Percentiles rank a stretch among this genome's conserved stretches.
phyloP scores from a whole-genome alignment of 768 basidiomycete species.

The Clitopilus hobsonii region DNA sequence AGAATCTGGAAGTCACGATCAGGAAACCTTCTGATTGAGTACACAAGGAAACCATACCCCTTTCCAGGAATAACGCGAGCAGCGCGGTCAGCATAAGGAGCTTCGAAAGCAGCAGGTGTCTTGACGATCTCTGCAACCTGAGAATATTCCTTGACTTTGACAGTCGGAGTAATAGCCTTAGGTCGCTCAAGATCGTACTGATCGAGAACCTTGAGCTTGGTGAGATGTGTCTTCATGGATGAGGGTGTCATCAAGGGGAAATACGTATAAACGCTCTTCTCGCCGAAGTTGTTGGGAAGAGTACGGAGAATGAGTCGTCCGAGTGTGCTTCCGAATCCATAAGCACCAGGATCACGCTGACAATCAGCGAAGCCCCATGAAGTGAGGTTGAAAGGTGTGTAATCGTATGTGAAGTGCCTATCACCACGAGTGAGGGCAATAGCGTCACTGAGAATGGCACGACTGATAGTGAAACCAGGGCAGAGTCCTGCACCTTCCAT shows the following conservation, averaged over 20 bases:
- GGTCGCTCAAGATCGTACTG: constrained; percentile 58
- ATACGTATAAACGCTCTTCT: constrained; percentile 75
- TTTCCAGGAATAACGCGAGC: constrained; percentile 49
- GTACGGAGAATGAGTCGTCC: constrained; percentile 72
- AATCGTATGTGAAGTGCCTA: constrained; percentile 77
- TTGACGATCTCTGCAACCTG: constrained; percentile 51
- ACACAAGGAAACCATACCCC: constrained; percentile 40
- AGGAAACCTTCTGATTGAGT: constrained; percentile 1
- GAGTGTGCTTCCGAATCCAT: constrained; percentile 73
- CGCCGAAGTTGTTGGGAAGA: constrained; percentile 63
- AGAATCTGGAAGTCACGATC: constrained; percentile 46
- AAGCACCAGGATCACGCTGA: constrained; percentile 65
- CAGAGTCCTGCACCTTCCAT: constrained; percentile 81
- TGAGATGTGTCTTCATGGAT: constrained; percentile 57
- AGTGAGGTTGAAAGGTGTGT: constrained; percentile 76
- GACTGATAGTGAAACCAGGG: constrained; percentile 80
- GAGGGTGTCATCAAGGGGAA: constrained; percentile 85
- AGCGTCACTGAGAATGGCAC: constrained; percentile 83
- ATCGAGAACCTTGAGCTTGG: constrained; percentile 46
- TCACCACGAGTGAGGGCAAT: constrained; percentile 86
- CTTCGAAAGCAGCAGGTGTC: constrained; percentile 36
- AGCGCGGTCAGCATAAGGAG: constrained; percentile 47
- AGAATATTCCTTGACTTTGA: constrained; percentile 40
- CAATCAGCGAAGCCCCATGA: constrained; percentile 84
- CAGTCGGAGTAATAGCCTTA: constrained; percentile 14